phyloP scores from a whole-genome alignment of 1,284 basidiomycete species.

The Meira nashicola region DNA sequence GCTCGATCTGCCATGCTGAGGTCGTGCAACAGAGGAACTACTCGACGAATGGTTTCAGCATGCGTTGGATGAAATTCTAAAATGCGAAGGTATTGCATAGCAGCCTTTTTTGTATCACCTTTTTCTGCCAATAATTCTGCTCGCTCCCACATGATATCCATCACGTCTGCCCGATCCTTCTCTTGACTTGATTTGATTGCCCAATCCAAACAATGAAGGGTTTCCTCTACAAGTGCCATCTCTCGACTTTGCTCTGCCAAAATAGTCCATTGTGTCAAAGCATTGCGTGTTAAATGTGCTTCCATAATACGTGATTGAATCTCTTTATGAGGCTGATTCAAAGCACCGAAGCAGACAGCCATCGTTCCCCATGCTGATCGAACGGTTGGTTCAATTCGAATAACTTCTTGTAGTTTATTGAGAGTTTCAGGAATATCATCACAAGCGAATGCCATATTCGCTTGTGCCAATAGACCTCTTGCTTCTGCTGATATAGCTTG shows the following conservation, averaged over 20 bases:
- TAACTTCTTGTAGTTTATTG: conserved; percentile 79
- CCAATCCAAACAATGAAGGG: conserved; percentile 85
- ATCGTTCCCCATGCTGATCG: conserved; percentile 79
- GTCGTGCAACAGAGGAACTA: conserved; percentile 72
- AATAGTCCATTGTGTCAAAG: conserved; percentile 80
- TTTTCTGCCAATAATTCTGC: conserved; percentile 73
- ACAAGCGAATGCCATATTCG: conserved; percentile 80
- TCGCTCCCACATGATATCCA: conserved; percentile 80
- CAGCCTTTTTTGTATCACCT: conserved; percentile 70
- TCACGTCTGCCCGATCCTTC: conserved; percentile 70
- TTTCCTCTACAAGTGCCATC: conserved; percentile 71
- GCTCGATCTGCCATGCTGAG: conserved; percentile 65
- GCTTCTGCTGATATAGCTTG: conserved; percentile 71
- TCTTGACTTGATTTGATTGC: conserved; percentile 59
- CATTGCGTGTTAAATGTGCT: conserved; percentile 72
- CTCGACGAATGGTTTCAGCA: conserved; percentile 70
- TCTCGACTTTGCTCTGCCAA: conserved; percentile 62
- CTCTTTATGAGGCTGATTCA: conserved; percentile 66
- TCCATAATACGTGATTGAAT: conserved; percentile 82
- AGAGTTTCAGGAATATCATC: conserved; percentile 67
- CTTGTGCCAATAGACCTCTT: conserved; percentile 72
- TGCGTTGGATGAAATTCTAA: conserved; percentile 75
- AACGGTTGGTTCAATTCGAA: conserved; percentile 84
- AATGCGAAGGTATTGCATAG: conserved; percentile 69
- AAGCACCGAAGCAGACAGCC: conserved; percentile 70